Conservation (phyloP, 805 yeast species). For the Metschnikowia similis region DNA sequence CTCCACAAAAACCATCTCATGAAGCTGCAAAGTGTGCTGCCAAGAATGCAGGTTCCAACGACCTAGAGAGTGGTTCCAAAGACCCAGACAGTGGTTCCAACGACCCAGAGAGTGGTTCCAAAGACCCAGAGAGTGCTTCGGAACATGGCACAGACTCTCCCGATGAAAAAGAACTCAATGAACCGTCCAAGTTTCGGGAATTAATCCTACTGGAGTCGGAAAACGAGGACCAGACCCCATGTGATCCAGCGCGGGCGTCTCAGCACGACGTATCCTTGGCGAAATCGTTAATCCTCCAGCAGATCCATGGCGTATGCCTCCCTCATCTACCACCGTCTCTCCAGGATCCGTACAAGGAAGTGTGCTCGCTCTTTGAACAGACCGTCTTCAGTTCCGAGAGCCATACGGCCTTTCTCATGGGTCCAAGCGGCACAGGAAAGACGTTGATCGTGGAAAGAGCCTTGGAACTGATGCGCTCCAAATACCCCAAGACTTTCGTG, state of each 20-base stretch:
- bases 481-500: constrained; percentile 51
- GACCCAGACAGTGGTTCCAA: too few species aligned
- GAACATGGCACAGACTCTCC: neutral
- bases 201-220: neutral
- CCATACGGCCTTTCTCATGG: constrained; percentile 74
- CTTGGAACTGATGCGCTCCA: constrained; percentile 38
- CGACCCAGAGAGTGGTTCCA: too few species aligned
- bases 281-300: constrained; percentile 7
- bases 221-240: neutral
- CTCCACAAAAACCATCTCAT: too few species aligned
- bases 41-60: too few species aligned
- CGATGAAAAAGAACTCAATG: neutral
- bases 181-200: neutral
- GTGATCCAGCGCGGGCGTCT: neutral
- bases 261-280: constrained; percentile 7
- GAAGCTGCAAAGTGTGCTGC: too few species aligned
- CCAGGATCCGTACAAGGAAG: constrained; percentile 40
- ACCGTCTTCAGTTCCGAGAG: constrained; percentile 70
- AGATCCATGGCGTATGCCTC: constrained; percentile 10
- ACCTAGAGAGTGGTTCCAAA: too few species aligned
- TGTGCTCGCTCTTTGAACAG: constrained; percentile 56
- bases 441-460: constrained; percentile 58
- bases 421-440: constrained; percentile 79
- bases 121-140: neutral
- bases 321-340: constrained; percentile 12